Evolutionary conservation across 352 stramenopile genomes (phyloP), one percentile per base, ranked within the genome.

Genomic region (Phytophthora cactorum): DNA sequence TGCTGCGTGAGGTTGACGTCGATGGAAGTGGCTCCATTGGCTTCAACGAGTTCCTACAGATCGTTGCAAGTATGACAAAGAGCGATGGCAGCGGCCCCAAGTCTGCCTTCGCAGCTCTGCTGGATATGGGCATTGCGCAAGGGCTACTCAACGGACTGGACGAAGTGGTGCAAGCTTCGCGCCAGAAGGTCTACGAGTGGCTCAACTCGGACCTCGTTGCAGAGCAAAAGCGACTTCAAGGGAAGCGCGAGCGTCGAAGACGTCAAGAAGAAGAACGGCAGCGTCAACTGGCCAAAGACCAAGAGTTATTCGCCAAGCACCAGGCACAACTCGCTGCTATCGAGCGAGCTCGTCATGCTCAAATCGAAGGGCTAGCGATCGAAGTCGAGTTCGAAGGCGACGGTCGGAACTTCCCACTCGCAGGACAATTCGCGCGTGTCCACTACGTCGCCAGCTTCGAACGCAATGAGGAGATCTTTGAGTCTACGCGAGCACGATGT

Each of bases 41-140:
- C 49, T 92, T 90, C 55, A 88, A 85, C 59, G 81, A 90, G 68
- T 92, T 92, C 63, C 54, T 90, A 39, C 77, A 89, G 60, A 87
- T 92, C 46, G 75, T 92, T 15, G 73, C 79, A 10, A 72, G 27
- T 32, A 90, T 92, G 81, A 80, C 74, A 43, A 81, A 84, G 47
- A 68, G 71, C 27, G 69, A 72, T 8, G 70, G 75, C 11, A 59
- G 50, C 4, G 60, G 44, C 1, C 63, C 63, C 31, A 78, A 68
- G 22, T 72, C 78, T 15, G 77, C 67, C 2, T 90, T 93, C 49
- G 86, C 80, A 0, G 51, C 70, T 17, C 55, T 92, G 14, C 56
- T 93, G 47, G 66, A 78, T 36, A 15, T 91, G 25, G 82, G 86
- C 8, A 89, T 92, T 43, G 81, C 82, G 0, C 81, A 91, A 52